Evolutionary conservation across 2,329 filamentous ascomycete species (phyloP).

Genomic region (Pestalotiopsis sp.): DNA sequence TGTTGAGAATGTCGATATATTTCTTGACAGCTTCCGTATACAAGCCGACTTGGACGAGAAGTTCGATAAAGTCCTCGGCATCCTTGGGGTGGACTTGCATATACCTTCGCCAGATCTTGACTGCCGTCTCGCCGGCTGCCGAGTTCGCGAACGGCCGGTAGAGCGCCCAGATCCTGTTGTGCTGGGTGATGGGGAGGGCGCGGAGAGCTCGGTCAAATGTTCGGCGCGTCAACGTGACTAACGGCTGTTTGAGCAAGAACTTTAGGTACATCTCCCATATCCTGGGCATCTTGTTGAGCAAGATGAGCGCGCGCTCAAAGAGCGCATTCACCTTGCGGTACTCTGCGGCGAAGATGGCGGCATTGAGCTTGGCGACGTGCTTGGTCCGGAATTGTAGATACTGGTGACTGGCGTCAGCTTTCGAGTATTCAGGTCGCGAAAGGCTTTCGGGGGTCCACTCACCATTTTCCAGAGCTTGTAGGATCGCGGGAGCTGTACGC

Average conservation of each 20-base stretch:
- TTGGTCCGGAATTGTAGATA: conserved; percentile 85
- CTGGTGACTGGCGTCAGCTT: conserved; percentile 40
- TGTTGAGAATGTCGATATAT: conserved; percentile 92
- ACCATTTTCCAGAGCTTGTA: conserved; percentile 99
- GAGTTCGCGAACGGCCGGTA: conserved; percentile 92
- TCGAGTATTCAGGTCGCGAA: conserved; percentile 17
- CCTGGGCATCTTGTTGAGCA: conserved; percentile 97
- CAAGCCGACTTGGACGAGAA: conserved; percentile 77
- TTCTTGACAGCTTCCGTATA: conserved; percentile 91
- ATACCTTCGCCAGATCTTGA: conserved; percentile 93
- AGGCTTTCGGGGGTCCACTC: conserved; percentile 24
- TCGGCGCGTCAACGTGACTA: conserved; percentile 82
- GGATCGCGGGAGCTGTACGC: conserved; percentile 84
- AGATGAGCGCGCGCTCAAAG: conserved; percentile 88
- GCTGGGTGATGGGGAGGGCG: conserved; percentile 90
- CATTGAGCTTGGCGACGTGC: conserved; percentile 81
- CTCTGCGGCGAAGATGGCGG: conserved; percentile 76
- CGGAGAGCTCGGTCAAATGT: conserved; percentile 92
- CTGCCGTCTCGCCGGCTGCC: conserved; percentile 84
- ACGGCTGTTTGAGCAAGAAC: conserved; percentile 89
- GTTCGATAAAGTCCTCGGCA: conserved; percentile 90
- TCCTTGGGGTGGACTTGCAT: conserved; percentile 98
- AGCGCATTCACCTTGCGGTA: conserved; percentile 93
- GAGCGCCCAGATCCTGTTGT: conserved; percentile 91
- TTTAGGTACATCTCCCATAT: conserved; percentile 98